phyloP scores from a whole-genome alignment of 768 basidiomycete genomes.

The Suillus placidus region DNA sequence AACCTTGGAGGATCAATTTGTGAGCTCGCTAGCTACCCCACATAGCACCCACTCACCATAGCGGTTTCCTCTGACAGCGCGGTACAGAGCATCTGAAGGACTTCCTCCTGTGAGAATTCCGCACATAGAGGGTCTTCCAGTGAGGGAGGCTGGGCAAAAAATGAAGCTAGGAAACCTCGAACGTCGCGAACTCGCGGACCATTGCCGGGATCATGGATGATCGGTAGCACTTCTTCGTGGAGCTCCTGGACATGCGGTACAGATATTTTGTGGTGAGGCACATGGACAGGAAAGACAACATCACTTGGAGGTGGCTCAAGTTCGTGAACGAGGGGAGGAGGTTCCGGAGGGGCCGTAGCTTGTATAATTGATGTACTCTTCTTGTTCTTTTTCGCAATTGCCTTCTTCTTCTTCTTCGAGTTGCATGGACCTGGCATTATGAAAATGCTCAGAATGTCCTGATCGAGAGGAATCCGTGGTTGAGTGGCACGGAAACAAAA shows the following conservation, averaged over 20 bases:
- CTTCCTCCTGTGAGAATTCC: constrained; percentile 76
- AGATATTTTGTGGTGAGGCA: constrained; percentile 9
- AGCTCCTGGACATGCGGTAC: constrained; percentile 8
- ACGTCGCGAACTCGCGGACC: constrained; percentile 74
- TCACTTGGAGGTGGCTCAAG: background rate
- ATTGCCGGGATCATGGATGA: constrained; percentile 77
- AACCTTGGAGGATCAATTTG: constrained; percentile 45
- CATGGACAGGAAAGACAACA: constrained; percentile 14
- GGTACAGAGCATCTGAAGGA: constrained; percentile 70
- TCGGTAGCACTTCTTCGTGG: constrained; percentile 42
- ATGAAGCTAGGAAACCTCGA: constrained; percentile 65
- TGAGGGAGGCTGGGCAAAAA: constrained; percentile 67
- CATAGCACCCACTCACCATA: constrained; percentile 56
- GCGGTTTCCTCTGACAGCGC: constrained; percentile 75
- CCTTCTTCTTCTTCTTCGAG: constrained; percentile 47
- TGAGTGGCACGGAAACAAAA: background rate
- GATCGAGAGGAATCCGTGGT: background rate
- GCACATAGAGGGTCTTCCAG: constrained; percentile 69
- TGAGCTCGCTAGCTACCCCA: background rate
- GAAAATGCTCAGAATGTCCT: background rate
- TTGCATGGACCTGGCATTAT: constrained; percentile 69
- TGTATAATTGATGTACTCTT: constrained; percentile 14
- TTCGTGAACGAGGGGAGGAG: constrained; percentile 13
- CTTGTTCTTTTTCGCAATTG: constrained; percentile 36
- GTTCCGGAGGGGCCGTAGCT: background rate